Evolutionary conservation across 2,329 filamentous ascomycete species (phyloP), one percentile per base, ranked within the genome.

Genomic region (Cucurbitaria berberidis): DNA sequence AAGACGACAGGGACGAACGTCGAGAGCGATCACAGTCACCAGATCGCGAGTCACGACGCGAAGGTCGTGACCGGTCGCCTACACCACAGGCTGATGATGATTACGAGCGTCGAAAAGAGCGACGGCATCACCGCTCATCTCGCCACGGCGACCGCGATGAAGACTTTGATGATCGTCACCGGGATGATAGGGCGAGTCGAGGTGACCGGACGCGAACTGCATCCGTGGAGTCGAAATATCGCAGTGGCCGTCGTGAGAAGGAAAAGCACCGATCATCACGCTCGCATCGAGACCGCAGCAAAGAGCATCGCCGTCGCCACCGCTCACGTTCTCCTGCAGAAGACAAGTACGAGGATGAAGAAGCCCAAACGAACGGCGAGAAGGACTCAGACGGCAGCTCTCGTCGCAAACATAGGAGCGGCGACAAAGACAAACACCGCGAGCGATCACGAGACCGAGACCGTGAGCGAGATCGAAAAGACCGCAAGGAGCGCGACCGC

Each of bases 121-220:
- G 65, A 46, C 77, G 80, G 42, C 81, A 81, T 49, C 82, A 83
- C 63, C 70, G 71, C 13, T 83, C 82, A 51, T 77, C 76, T 16
- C 74, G 76, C 9, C 66, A 69, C 18, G 70, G 72, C 39, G 72
- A 73, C 6, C 72, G 74, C 3, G 74, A 76, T 13, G 77, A 59
- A 76, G 80, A 69, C 18, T 55, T 69, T 11, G 67, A 72, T 27
- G 64, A 66, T n/a, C 59, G 63, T 2, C 41, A 62, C 42, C 66
- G 65, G 18, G 70, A 74, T 11, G 82, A 86, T 42, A 82, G 83
- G 45, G 86, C 87, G 0, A 66, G 63, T 36, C 67, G 68, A 26
- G 70, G 66, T 16, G 82, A 86, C 42, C 81, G 84, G 42, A 86
- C 88, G 0, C 82, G 88, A 51, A 90, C 89, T 5, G 81, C 81